Base-by-base conservation (phyloP, 2,329 filamentous ascomycete species). In the Xylariomycetidae sp. region DNA sequence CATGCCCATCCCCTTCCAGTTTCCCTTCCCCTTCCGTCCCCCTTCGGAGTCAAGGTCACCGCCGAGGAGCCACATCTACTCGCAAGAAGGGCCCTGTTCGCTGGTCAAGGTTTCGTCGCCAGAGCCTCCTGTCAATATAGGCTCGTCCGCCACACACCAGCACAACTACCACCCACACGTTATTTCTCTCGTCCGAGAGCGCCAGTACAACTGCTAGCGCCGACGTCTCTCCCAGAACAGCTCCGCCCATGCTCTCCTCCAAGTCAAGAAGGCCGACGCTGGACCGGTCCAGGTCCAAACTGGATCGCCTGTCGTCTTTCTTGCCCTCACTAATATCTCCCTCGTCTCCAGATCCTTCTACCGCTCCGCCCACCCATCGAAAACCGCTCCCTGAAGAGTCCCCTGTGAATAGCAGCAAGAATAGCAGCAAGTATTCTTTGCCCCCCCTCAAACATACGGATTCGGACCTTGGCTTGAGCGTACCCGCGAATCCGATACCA, bases 311-410 rank as follows among this genome's bases (percentile, higher is more conserved):
- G 32, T 57, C 53, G 16, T 46, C 49, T 19, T 52, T 57, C 46
- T 52, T 55, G 28, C 52, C 53, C 19, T 53, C 50, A 43, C 54
- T 58, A 40, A 58, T 49, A 34, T 44, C 35, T 26, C 34, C 39
- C 34, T 39, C 43, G 14, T 31, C 37, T 30, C 38, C 42, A 56
- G 51, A 53, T 28, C 40, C 32, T 24, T 20, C 43, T 12, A 17
- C 42, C 7, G 42, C 31, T 16, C 32, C 34, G 16, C 25, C 29
- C 15, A 31, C 45, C 35, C 46, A 44, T 34, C 51, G 48, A 37
- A 57, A 57, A 25, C 48, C 51, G 16, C 30, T 51, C 25, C 42
- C 50, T 37, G 39, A 46, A 19, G 34, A 48, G 5, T 41, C 45
- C 22, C 27, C 20, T 8, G 32, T 14, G 12, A 31, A 35, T 10